phyloP scores from a whole-genome alignment of 495 filamentous ascomycete species.

The Penicillium fimorum region DNA sequence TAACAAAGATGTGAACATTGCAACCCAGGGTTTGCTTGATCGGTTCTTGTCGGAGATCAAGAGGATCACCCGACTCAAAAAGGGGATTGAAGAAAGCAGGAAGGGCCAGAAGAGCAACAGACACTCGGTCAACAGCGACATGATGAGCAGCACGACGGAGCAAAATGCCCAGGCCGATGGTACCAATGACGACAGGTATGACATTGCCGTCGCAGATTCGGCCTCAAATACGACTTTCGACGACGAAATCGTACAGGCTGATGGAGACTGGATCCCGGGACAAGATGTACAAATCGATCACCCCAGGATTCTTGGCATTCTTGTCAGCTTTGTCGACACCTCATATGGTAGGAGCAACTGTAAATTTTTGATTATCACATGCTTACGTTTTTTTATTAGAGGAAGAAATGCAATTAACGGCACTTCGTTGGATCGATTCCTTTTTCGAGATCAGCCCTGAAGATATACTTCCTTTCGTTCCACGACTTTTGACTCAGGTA shows the following conservation, averaged over 20 bases:
- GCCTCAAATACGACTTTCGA: conserved; percentile 60
- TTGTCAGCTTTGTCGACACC: conserved; percentile 87
- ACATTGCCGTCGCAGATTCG: conserved; percentile 53
- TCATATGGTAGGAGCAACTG: conserved; percentile 57
- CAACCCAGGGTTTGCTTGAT: conserved; percentile 87
- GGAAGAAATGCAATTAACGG: conserved; percentile 86
- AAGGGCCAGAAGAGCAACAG: conserved; percentile 68
- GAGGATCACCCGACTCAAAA: conserved; percentile 87
- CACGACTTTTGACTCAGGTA: conserved; percentile 84
- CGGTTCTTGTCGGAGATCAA: conserved; percentile 93
- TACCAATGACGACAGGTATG: conserved; percentile 40
- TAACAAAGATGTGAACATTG: conserved; percentile 88
- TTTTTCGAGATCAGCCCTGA: conserved; percentile 98
- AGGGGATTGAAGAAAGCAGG: conserved; percentile 83
- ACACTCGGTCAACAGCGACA: conserved; percentile 63
- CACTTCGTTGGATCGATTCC: conserved; percentile 90
- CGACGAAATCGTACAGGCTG: conserved; percentile 61
- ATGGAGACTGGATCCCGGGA: conserved; percentile 94
- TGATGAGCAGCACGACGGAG: conserved; percentile 55
- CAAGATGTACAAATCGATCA: conserved; percentile 96
- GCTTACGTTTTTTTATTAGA: conserved; percentile 44
- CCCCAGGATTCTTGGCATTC: conserved; percentile 84
- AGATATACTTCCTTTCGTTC: conserved; percentile 94
- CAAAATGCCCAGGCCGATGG: conserved; percentile 31
- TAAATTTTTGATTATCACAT: neutral